Percentiles rank a stretch among this genome's conserved stretches.
Conservation (phyloP, 2,329 filamentous ascomycete genomes). For the Sporothrix protearum region DNA sequence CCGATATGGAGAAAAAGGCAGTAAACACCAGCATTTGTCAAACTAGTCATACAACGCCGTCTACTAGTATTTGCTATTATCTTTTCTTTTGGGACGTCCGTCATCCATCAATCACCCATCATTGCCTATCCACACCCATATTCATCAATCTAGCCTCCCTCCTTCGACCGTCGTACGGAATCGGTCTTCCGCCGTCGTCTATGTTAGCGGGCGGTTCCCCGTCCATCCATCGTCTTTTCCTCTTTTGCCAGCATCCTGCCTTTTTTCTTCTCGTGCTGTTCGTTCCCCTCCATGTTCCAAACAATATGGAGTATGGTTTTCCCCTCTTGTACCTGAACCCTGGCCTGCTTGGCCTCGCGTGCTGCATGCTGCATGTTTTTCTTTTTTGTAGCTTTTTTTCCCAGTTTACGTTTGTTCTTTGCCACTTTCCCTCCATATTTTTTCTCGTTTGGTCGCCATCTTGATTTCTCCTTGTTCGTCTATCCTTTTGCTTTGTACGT, state of each 20-base stretch:
- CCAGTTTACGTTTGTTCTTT: neutral
- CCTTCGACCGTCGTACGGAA: slow-evolving; percentile 9
- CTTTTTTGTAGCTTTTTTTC: neutral
- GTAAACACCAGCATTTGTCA: neutral
- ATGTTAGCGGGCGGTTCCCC: neutral
- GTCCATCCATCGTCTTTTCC: neutral
- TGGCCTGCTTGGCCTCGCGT: neutral
- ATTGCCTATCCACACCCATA: neutral
- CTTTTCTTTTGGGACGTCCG: neutral
- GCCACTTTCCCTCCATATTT: neutral
- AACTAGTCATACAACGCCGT: neutral
- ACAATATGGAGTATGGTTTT: neutral
- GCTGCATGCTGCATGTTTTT: neutral
- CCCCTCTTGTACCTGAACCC: slow-evolving; percentile 2
- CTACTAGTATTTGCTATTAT: neutral
- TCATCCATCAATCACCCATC: neutral
- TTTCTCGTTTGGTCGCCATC: neutral
- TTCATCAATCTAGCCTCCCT: neutral
- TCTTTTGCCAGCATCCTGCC: neutral
- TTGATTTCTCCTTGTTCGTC: neutral
- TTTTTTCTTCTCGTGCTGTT: neutral
- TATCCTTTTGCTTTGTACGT: neutral
- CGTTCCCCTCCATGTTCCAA: neutral
- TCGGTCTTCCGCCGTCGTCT: slow-evolving; percentile 2
- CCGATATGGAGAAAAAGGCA: neutral